Evolutionary conservation across 2,329 filamentous ascomycete genomes (phyloP).

Genomic region (Setomelanomma holmii): DNA sequence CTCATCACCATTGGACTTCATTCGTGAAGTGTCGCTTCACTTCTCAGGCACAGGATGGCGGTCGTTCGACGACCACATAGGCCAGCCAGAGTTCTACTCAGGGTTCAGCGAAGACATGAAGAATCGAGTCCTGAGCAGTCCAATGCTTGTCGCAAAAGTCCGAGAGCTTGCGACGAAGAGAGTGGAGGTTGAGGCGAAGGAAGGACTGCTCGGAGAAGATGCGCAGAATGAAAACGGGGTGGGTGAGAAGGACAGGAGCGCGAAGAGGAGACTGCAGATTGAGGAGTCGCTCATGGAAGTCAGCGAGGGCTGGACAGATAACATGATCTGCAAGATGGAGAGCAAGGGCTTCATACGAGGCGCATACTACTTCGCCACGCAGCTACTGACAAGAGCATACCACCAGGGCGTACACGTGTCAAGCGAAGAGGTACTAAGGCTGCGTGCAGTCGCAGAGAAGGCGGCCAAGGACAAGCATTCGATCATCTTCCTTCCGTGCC

Average conservation of each 20-base stretch:
- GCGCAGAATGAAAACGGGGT: conserved; percentile 47
- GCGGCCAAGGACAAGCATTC: conserved; percentile 89
- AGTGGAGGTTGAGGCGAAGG: conserved; percentile 75
- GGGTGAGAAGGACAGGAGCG: conserved; percentile 63
- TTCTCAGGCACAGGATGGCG: conserved; percentile 95
- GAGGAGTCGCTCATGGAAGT: conserved; percentile 78
- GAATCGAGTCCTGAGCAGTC: conserved; percentile 74
- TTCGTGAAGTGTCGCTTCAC: conserved; percentile 91
- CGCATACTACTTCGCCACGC: conserved; percentile 88
- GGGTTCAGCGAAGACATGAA: conserved; percentile 95
- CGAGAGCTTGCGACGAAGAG: conserved; percentile 76
- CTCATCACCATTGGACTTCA: conserved; percentile 74
- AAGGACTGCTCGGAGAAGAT: conserved; percentile 67
- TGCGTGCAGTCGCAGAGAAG: conserved; percentile 81
- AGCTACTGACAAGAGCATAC: conserved; percentile 89
- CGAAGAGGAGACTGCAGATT: conserved; percentile 73
- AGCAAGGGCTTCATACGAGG: conserved; percentile 89
- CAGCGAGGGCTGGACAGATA: conserved; percentile 84
- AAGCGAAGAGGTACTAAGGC: conserved; percentile 85
- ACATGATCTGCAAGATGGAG: conserved; percentile 99
- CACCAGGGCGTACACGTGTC: conserved; percentile 98
- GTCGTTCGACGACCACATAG: conserved; percentile 87
- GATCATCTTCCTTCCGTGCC: conserved; percentile 93
- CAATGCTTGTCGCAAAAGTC: conserved; percentile 77
- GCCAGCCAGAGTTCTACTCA: conserved; percentile 90